Percentiles rank a stretch among this genome's conserved stretches.
Evolutionary conservation across 257 asterid species (phyloP).

Genomic region (Phtheirospermum japonicum): DNA sequence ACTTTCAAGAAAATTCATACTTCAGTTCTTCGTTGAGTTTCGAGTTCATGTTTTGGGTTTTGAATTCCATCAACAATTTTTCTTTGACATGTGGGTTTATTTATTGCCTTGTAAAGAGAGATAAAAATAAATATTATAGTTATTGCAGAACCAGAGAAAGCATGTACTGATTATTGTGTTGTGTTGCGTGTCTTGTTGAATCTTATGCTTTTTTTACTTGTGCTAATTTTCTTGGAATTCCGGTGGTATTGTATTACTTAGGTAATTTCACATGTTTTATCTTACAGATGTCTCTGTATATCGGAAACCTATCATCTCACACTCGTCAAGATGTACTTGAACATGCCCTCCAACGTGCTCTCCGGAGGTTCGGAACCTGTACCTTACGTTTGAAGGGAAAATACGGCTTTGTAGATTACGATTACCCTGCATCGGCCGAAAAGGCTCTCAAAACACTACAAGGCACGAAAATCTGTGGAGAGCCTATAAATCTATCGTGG

Average conservation of each 20-base stretch:
- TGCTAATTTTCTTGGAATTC: background rate
- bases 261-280: conserved; percentile 12
- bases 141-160: background rate
- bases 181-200: background rate
- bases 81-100: background rate
- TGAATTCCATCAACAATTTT: background rate
- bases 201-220: background rate
- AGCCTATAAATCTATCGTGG: conserved; percentile 52
- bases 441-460: conserved; percentile 51
- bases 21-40: conserved; percentile 2
- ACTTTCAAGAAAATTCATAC: too few species aligned
- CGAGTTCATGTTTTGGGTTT: background rate
- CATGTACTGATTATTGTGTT: background rate
- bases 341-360: conserved; percentile 47
- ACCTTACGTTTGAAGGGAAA: conserved; percentile 47
- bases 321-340: conserved; percentile 44
- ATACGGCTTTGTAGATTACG: conserved; percentile 59
- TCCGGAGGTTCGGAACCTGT: conserved; percentile 61
- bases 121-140: background rate
- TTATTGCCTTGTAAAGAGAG: background rate
- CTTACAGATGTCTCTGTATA: conserved; percentile 62
- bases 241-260: background rate
- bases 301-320: conserved; percentile 55
- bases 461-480: conserved; percentile 61
- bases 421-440: conserved; percentile 57